These are phyloP conservation scores for Brettanomyces custersianus DNA, from an alignment of 805 yeast genomes.

Conservation along the genomic window DNA sequence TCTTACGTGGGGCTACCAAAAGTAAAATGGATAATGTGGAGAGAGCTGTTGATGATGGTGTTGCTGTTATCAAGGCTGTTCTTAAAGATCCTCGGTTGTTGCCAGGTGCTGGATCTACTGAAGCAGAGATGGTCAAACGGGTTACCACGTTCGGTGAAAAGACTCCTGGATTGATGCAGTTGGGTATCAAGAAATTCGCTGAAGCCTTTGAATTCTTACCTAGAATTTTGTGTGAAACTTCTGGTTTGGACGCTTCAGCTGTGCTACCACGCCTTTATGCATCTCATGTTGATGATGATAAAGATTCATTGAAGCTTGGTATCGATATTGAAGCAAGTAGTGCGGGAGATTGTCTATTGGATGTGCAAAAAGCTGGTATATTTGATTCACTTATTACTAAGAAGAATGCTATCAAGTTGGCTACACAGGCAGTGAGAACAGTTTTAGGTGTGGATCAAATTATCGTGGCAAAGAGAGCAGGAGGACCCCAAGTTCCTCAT, in stretches of 20 bases:
- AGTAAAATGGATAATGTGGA: constrained; percentile 90
- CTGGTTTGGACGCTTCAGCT: constrained; percentile 87
- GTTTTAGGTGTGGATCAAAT: constrained; percentile 91
- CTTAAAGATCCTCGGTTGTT: constrained; percentile 72
- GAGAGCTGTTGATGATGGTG: constrained; percentile 97
- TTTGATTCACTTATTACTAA: constrained; percentile 76
- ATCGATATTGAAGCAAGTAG: constrained; percentile 75
- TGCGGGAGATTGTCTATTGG: constrained; percentile 52
- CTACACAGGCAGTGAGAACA: constrained; percentile 92
- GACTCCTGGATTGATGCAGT: constrained; percentile 87
- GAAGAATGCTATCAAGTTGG: constrained; percentile 80
- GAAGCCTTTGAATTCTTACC: constrained; percentile 94
- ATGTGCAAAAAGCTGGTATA: constrained; percentile 60
- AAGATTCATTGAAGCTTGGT: constrained; percentile 36
- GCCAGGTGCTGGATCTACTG: constrained; percentile 96
- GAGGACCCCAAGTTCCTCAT: constrained; percentile 88
- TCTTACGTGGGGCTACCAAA: constrained; percentile 94
- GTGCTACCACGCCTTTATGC: constrained; percentile 85
- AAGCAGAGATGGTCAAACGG: constrained; percentile 75
- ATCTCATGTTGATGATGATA: constrained; percentile 55
- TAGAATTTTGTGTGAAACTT: constrained; percentile 84
- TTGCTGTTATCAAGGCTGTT: constrained; percentile 81
- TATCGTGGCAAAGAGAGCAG: constrained; percentile 98
- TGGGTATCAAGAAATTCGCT: constrained; percentile 91
- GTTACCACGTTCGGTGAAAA: constrained; percentile 82